These are phyloP conservation scores for Blastocystis hominis DNA, from an alignment of 352 stramenopile genomes.

Conservation along the genomic window DNA sequence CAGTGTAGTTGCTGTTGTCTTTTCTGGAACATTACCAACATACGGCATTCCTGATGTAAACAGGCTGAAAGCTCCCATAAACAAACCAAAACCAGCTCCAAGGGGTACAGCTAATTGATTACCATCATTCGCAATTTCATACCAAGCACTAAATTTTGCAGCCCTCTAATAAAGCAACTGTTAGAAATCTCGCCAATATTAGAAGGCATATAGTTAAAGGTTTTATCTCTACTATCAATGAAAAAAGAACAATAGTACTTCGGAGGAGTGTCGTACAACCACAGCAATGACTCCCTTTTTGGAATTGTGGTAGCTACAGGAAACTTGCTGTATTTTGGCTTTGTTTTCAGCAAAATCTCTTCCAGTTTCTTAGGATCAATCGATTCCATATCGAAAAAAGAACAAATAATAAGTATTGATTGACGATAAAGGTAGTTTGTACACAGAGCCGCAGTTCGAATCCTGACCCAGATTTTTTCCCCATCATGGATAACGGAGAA, in stretches of 20 bases:
- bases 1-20: not conserved
- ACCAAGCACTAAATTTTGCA: no score
- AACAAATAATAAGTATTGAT: not conserved
- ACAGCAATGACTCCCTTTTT: slow-evolving; percentile 1
- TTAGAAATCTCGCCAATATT: slow-evolving; percentile 36
- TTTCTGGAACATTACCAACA: not conserved
- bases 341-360: slow-evolving; percentile 4
- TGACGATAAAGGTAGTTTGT: no score
- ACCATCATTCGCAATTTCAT: no score
- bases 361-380: slow-evolving; percentile 27
- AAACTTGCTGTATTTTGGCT: not conserved
- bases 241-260: not conserved
- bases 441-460: no score
- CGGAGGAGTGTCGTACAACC: not conserved
- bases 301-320: not conserved
- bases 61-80: not conserved
- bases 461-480: no score
- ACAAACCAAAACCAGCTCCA: slow-evolving; percentile 41
- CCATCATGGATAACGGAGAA: not conserved
- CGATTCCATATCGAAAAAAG: slow-evolving; percentile 2
- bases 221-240: not conserved
- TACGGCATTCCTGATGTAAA: not conserved
- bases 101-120: not conserved
- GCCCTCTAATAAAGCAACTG: slow-evolving; percentile 12
- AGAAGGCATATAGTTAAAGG: not conserved